These are phyloP conservation scores for Stemphylium lycopersici DNA, from an alignment of 2,329 filamentous ascomycete genomes.

Conservation along the genomic window DNA sequence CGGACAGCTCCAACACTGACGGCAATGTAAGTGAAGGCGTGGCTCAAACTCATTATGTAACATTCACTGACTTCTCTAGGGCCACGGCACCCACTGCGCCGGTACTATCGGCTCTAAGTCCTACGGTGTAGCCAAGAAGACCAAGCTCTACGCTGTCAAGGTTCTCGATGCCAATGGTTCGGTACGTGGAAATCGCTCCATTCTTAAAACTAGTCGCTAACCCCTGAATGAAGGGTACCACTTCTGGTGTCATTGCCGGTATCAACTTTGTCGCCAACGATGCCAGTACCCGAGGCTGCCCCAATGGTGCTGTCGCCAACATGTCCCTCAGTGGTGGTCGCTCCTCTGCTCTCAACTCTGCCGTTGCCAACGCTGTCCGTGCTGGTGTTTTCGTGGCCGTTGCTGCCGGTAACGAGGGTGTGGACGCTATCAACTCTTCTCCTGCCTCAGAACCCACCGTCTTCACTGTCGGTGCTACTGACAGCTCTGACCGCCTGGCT, in stretches of 20 bases:
- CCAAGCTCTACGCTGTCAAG: constrained; percentile 50
- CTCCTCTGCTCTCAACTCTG: constrained; percentile 48
- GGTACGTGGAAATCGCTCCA: constrained; percentile 30
- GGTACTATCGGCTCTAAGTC: constrained; percentile 47
- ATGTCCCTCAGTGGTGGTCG: constrained; percentile 50
- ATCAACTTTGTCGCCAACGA: constrained; percentile 48
- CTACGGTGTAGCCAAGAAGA: constrained; percentile 49
- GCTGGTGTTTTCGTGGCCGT: constrained; percentile 50
- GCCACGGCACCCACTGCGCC: constrained; percentile 49
- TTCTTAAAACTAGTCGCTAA: constrained; percentile 12
- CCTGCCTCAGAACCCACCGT: constrained; percentile 49
- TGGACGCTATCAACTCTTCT: constrained; percentile 42
- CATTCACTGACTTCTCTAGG: neutral
- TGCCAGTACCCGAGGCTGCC: constrained; percentile 42
- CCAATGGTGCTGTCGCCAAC: constrained; percentile 46
- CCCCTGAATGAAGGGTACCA: constrained; percentile 42
- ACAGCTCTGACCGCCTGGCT: constrained; percentile 44
- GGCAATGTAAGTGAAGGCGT: constrained; percentile 32
- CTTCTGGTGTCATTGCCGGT: constrained; percentile 49
- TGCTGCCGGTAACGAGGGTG: constrained; percentile 49
- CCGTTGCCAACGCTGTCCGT: constrained; percentile 43
- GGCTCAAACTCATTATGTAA: neutral
- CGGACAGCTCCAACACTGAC: constrained; percentile 44
- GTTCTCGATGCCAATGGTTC: constrained; percentile 45
- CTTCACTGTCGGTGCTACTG: constrained; percentile 50